A percentile compares a stretch with the other conserved stretches of the same genome.
phyloP scores from a whole-genome alignment of 2,329 filamentous ascomycete genomes.

The Phyllosticta citribraziliensis region DNA sequence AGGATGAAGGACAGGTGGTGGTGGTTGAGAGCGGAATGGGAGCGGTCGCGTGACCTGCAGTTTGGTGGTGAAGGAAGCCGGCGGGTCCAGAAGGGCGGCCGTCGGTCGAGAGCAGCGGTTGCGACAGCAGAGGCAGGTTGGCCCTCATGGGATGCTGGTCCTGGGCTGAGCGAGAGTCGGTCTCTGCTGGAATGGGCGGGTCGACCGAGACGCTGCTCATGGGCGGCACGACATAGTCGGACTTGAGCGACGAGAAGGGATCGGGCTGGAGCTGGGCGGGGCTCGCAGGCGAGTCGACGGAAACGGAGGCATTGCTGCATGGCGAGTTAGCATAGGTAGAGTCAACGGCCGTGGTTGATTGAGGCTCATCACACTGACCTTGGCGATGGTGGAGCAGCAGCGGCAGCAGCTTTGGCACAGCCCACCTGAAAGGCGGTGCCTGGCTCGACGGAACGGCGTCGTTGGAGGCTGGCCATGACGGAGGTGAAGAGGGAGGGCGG shows the following conservation, averaged over 20 bases:
- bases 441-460: slow-evolving; percentile 9
- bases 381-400: neutral
- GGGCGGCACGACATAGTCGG: slow-evolving; percentile 10
- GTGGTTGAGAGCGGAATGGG: neutral
- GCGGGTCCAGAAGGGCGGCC: neutral
- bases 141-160: slow-evolving; percentile 10
- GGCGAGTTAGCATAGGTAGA: neutral
- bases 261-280: neutral
- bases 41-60: slow-evolving; percentile 3
- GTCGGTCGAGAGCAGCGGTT: slow-evolving; percentile 4
- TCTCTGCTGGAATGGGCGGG: slow-evolving; percentile 9
- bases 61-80: no score
- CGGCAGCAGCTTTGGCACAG: neutral
- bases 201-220: slow-evolving; percentile 11
- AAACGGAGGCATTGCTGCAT: slow-evolving; percentile 2
- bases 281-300: neutral
- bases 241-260: slow-evolving; percentile 8
- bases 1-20: neutral
- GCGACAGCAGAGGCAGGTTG: slow-evolving; percentile 8
- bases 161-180: slow-evolving; percentile 9
- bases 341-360: neutral
- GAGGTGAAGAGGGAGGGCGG: neutral
- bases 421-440: slow-evolving; percentile 4
- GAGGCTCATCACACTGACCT: neutral
- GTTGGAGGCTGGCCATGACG: slow-evolving; percentile 6